Evolutionary conservation across 2,329 filamentous ascomycete genomes (phyloP).

Genomic region (Pestalotiopsis sp.): DNA sequence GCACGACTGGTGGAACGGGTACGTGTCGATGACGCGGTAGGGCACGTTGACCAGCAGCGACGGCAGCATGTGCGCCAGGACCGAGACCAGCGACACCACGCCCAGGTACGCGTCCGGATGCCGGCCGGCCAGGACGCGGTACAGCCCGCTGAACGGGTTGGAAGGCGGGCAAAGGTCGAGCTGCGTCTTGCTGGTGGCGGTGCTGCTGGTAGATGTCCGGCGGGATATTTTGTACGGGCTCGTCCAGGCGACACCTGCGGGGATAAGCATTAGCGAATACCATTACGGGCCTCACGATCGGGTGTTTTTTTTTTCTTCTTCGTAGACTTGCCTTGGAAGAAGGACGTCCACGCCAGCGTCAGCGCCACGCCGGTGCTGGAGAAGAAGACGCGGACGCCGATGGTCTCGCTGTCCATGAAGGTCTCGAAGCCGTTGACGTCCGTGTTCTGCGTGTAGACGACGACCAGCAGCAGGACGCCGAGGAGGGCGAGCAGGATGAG

Average conservation of each 20-base stretch:
- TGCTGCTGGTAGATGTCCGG: constrained; percentile 14
- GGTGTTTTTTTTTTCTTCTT: no score
- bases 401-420: constrained; percentile 41
- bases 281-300: no score
- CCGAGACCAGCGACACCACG: constrained; percentile 31
- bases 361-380: constrained; percentile 38
- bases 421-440: constrained; percentile 37
- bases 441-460: constrained; percentile 37
- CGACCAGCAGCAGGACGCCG: constrained; percentile 32
- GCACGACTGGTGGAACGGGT: constrained; percentile 30
- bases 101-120: constrained; percentile 34
- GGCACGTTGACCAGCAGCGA: constrained; percentile 40
- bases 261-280: no score
- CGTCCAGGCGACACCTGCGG: constrained; percentile 22
- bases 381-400: constrained; percentile 42
- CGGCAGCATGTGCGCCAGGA: constrained; percentile 38
- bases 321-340: constrained; percentile 26
- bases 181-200: background rate
- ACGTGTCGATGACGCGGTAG: constrained; percentile 38
- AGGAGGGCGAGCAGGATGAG: constrained; percentile 27
- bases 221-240: constrained; percentile 37
- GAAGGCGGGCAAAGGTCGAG: constrained; percentile 34
- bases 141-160: constrained; percentile 40
- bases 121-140: constrained; percentile 32
- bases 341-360: constrained; percentile 37